A percentile compares a stretch with the other conserved stretches of the same genome.
Evolutionary conservation across 225 moss, liverwort and hornwort genomes (phyloP).

Genomic region (Bryoerythrophyllum caledonicum): DNA sequence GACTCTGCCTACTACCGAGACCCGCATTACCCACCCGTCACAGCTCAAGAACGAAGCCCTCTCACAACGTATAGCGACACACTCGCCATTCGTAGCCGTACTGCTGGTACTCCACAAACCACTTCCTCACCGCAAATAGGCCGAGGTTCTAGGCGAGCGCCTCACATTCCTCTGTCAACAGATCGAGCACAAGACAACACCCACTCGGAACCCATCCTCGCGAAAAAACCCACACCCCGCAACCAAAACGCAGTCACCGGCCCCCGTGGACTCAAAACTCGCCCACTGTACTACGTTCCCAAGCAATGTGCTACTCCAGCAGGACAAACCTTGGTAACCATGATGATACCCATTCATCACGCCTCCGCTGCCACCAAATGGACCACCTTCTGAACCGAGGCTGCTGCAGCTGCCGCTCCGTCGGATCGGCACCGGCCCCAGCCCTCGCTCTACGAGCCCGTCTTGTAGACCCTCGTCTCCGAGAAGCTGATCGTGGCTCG

Average conservation of each 20-base stretch:
- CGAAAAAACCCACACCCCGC: conserved; percentile 15
- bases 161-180: conserved; percentile 22
- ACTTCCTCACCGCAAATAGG: conserved; percentile 24
- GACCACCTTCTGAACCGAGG: conserved; percentile 83
- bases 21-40: conserved; percentile 5
- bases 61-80: conserved; percentile 9
- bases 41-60: not conserved
- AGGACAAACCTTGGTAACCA: conserved; percentile 78
- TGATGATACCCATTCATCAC: conserved; percentile 80
- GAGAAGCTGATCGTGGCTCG: conserved; percentile 62
- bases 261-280: conserved; percentile 9
- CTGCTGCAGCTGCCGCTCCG: conserved; percentile 83
- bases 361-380: conserved; percentile 40
- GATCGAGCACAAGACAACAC: conserved; percentile 22
- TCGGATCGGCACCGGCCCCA: conserved; percentile 58
- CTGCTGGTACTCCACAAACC: conserved; percentile 25
- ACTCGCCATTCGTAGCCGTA: conserved; percentile 22
- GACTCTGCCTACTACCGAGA: conserved; percentile 3
- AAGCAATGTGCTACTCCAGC: not conserved
- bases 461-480: conserved; percentile 70
- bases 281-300: not conserved
- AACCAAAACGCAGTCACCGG: not conserved
- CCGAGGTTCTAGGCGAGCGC: conserved; percentile 23
- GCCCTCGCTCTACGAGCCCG: conserved; percentile 37
- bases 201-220: conserved; percentile 15